phyloP scores from a whole-genome alignment of 495 filamentous ascomycete genomes.

The Xylaria cubensis region DNA sequence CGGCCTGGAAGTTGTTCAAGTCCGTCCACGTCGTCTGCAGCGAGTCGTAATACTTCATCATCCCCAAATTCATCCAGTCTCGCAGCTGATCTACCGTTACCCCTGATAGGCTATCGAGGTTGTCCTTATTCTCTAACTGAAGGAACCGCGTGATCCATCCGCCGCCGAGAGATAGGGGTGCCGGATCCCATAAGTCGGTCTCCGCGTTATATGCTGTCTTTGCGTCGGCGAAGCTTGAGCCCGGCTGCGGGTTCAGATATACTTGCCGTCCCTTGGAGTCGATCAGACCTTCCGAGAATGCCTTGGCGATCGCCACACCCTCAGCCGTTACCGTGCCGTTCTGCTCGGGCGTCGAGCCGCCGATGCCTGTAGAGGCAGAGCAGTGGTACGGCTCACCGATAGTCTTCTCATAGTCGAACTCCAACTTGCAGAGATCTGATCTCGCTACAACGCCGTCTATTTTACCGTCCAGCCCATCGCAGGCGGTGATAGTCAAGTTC shows the following conservation, averaged over 20 bases:
- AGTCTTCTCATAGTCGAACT: conserved; percentile 42
- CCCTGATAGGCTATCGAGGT: conserved; percentile 45
- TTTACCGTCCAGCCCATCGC: conserved; percentile 44
- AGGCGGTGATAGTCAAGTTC: conserved; percentile 34
- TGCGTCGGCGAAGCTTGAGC: conserved; percentile 51
- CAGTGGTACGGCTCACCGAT: conserved; percentile 60
- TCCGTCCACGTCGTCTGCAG: conserved; percentile 59
- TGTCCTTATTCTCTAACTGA: conserved; percentile 46
- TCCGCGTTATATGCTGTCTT: conserved; percentile 50
- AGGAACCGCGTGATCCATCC: conserved; percentile 43
- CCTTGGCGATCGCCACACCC: conserved; percentile 48
- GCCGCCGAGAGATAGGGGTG: conserved; percentile 45
- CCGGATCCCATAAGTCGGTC: conserved; percentile 47
- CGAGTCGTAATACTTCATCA: conserved; percentile 48
- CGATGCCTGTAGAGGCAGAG: conserved; percentile 40
- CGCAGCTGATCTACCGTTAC: conserved; percentile 58
- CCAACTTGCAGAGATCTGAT: conserved; percentile 32
- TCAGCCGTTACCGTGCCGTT: conserved; percentile 53
- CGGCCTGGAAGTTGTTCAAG: conserved; percentile 47
- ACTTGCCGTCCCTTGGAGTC: conserved; percentile 52
- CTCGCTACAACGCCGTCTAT: conserved; percentile 37
- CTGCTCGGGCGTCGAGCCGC: conserved; percentile 44
- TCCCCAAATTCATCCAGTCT: conserved; percentile 53
- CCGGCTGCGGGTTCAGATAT: conserved; percentile 56
- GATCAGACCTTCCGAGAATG: conserved; percentile 52